Base-by-base conservation (phyloP, 306 rosid genomes). In the Delonix regia region DNA sequence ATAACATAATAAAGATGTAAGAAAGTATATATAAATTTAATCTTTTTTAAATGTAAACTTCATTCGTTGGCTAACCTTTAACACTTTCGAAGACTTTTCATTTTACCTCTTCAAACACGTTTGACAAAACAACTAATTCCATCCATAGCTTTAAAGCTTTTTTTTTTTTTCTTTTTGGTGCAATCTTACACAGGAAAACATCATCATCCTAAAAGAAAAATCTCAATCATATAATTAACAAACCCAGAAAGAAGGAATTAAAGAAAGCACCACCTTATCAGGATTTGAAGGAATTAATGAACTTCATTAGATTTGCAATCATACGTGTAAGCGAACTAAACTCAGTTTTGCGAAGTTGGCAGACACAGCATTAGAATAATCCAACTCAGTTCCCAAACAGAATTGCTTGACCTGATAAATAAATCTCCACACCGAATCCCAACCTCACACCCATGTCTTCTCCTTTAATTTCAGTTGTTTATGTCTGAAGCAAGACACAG, bases 391-490 rank as follows among this genome's bases (percentile, higher is more conserved):
- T 84, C 63, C 25, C 73, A 5, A 72, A 47, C 51, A 27, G 69
- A 66, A 76, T 72, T 49, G 10, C 27, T 71, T 45, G 2, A 19
- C 77, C 4, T 41, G 74, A 63, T 74, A 60, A 66, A 73, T 47
- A 27, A 57, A 74, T 45, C 41, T 14, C 39, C 6, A 21, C 48
- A 74, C 77, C 78, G 82, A 78, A 82, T 82, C 82, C 63, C 69
- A 78, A 78, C 52, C 83, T 69, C 33, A 45, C 73, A 63, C 19
- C 78, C 76, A 24, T 66, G 82, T 60, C 73, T 55, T 79, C 59
- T 70, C 80, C 75, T 55, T 67, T 9, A 34, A 49, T n/a, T n/a
- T n/a, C n/a, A n/a, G 24, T 79, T 79, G 28, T 85, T 79, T 82
- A 76, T 69, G 78, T 45, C n/a, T 83, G 1, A 5, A 33, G 33